Evolutionary conservation across 2,329 filamentous ascomycete species (phyloP).

Genomic region (Aspergillus melleus): DNA sequence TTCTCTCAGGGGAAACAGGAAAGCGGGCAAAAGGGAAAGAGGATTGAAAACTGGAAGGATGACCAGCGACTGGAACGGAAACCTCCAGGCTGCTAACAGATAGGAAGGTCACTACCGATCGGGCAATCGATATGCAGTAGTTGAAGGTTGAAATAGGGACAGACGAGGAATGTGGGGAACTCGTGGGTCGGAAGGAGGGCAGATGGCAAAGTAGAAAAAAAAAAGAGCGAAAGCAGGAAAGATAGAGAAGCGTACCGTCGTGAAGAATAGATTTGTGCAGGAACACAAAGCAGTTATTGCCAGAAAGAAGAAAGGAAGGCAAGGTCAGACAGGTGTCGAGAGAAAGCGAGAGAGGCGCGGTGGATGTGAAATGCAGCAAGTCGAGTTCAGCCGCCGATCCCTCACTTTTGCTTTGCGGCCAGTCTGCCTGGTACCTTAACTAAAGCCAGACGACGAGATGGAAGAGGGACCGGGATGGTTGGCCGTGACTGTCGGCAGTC

Average conservation of each 20-base stretch:
- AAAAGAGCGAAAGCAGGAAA: constrained; percentile 11
- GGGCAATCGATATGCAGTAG: constrained; percentile 18
- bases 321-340: constrained; percentile 13
- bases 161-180: constrained; percentile 13
- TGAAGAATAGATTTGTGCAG: constrained; percentile 8
- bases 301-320: constrained; percentile 10
- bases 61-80: constrained; percentile 11
- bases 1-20: constrained; percentile 4
- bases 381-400: constrained; percentile 25
- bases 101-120: constrained; percentile 21
- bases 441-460: no score
- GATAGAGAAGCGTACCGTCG: constrained; percentile 22
- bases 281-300: constrained; percentile 8
- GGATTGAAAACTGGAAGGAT: constrained; percentile 9
- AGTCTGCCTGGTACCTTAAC: neutral
- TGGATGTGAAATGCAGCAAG: constrained; percentile 9
- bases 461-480: neutral
- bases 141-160: constrained; percentile 9
- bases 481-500: neutral
- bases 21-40: constrained; percentile 7
- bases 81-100: constrained; percentile 17
- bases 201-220: constrained; percentile 3
- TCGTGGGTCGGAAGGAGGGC: constrained; percentile 18
- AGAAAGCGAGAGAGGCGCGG: neutral
- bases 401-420: constrained; percentile 21